Evolutionary conservation across 352 stramenopile species (phyloP).

Genomic region (Phytophthora fragariaefolia): DNA sequence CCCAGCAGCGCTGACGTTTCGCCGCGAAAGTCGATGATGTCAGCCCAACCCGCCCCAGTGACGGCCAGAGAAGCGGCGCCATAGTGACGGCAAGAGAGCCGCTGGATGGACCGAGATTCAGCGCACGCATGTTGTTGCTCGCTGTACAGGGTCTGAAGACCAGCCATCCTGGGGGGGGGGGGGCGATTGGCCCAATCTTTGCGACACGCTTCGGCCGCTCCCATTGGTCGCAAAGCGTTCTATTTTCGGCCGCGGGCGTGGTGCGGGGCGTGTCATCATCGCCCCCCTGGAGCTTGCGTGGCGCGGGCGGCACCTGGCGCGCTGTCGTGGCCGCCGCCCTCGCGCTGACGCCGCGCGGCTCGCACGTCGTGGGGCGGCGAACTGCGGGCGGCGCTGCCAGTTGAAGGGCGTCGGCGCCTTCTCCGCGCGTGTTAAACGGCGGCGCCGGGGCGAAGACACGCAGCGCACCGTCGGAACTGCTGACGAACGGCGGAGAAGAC

Average conservation of each 20-base stretch:
- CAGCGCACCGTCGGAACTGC: not conserved
- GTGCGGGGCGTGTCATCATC: constrained; percentile 42
- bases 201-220: too few species aligned
- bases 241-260: too few species aligned
- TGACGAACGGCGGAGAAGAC: not conserved
- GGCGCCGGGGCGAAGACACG: not conserved
- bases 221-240: constrained; percentile 23
- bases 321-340: constrained; percentile 4
- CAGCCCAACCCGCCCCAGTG: constrained; percentile 30
- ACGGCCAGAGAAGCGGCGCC: constrained; percentile 8
- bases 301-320: too few species aligned
- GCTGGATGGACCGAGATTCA: constrained; percentile 17
- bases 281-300: constrained; percentile 7
- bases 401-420: not conserved
- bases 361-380: too few species aligned
- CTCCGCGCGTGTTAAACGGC: not conserved
- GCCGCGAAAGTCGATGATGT: constrained; percentile 43
- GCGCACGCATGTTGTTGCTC: constrained; percentile 15
- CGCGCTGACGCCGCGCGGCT: constrained; percentile 11
- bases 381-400: too few species aligned
- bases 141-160: constrained; percentile 13
- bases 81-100: constrained; percentile 22
- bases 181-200: too few species aligned
- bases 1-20: constrained; percentile 34
- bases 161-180: constrained; percentile 14